Percentiles rank a stretch among this genome's conserved stretches.
These are phyloP conservation scores for Talaromyces marneffei DNA, from an alignment of 2,329 filamentous ascomycete species.

Conservation along the genomic window DNA sequence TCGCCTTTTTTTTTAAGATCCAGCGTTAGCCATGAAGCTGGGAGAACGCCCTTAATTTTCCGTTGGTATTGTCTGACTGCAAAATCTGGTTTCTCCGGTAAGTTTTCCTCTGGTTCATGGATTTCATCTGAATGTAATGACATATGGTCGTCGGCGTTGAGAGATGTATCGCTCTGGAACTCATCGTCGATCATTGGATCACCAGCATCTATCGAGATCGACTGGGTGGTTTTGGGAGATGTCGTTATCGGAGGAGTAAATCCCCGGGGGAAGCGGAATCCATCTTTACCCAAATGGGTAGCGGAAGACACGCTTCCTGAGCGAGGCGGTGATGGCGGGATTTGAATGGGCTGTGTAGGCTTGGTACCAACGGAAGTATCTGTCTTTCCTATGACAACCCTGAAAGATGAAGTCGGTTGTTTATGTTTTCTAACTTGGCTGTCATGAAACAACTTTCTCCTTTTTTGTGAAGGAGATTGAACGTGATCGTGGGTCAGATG, in stretches of 20 bases:
- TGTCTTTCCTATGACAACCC: slow-evolving; percentile 25
- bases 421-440: slow-evolving; percentile 12
- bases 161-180: slow-evolving; percentile 1
- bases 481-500: background rate
- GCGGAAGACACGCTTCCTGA: slow-evolving; percentile 30
- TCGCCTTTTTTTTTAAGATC: slow-evolving; percentile 32
- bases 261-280: slow-evolving; percentile 35
- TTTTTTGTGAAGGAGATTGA: slow-evolving; percentile 26
- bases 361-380: slow-evolving; percentile 13
- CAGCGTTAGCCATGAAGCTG: slow-evolving; percentile 44
- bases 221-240: slow-evolving; percentile 19
- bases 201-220: slow-evolving; percentile 16
- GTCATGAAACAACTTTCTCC: slow-evolving; percentile 29
- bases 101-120: slow-evolving; percentile 12
- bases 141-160: background rate
- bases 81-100: slow-evolving; percentile 17
- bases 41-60: slow-evolving; percentile 44
- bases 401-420: slow-evolving; percentile 16
- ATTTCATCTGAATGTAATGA: slow-evolving; percentile 4
- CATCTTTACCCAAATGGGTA: slow-evolving; percentile 19
- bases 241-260: slow-evolving; percentile 28
- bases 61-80: slow-evolving; percentile 33
- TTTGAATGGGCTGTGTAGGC: slow-evolving; percentile 25
- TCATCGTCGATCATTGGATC: slow-evolving; percentile 16
- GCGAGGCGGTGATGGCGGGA: slow-evolving; percentile 37